These are phyloP conservation scores for Rutidosis leptorrhynchoides DNA, from an alignment of 129 eudicot species.

Conservation along the genomic window DNA sequence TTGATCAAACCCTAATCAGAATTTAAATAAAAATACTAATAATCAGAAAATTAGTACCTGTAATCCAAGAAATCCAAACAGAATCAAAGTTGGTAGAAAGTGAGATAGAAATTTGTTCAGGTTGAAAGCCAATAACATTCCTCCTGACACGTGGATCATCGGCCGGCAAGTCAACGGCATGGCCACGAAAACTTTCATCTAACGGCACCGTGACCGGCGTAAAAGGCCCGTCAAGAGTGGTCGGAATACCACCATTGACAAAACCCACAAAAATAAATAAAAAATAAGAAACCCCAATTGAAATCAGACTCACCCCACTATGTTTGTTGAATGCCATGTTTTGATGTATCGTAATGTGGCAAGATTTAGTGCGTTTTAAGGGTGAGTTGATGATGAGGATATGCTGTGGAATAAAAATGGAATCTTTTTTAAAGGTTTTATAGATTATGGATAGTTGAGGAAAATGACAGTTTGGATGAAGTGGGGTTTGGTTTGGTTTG, in stretches of 20 bases:
- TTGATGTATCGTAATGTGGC: neutral
- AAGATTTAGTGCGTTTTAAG: neutral
- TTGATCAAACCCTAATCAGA: slow-evolving; percentile 21
- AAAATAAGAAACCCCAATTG: slow-evolving; percentile 1
- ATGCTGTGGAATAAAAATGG: slow-evolving; percentile 31
- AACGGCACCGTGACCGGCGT: slow-evolving; percentile 72
- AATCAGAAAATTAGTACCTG: slow-evolving; percentile 41
- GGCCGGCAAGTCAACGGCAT: slow-evolving; percentile 79
- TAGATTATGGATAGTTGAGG: neutral
- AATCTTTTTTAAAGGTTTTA: slow-evolving; percentile 11
- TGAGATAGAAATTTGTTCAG: slow-evolving; percentile 82
- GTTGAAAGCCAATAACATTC: slow-evolving; percentile 56
- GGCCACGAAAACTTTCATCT: slow-evolving; percentile 68
- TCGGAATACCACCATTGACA: slow-evolving; percentile 39
- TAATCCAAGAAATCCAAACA: slow-evolving; percentile 91
- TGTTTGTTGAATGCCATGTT: slow-evolving; percentile 13
- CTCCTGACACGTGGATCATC: slow-evolving; percentile 67
- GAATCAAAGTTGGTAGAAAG: slow-evolving; percentile 69
- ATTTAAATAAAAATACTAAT: neutral
- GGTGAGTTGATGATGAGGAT: slow-evolving; percentile 12
- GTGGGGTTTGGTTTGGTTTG: neutral
- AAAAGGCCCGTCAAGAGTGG: slow-evolving; percentile 85
- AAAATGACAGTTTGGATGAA: slow-evolving; percentile 20
- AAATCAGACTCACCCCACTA: neutral
- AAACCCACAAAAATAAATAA: slow-evolving; percentile 27